Base-by-base conservation (phyloP, 164 flowering plant genomes). In the Vitis rotundifolia region DNA sequence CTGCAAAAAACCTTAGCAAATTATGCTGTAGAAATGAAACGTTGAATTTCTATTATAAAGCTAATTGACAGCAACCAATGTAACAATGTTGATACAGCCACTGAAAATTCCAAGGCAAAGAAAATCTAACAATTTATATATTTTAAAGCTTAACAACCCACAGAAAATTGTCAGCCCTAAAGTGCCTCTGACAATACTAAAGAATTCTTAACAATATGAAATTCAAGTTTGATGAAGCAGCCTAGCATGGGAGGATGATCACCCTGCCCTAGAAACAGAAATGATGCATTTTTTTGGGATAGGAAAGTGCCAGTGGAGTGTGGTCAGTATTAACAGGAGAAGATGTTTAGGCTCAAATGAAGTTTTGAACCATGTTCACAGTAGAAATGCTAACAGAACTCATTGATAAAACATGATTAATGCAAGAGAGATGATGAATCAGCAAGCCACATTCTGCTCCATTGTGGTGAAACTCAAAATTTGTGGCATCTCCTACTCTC, bases 1-100 rank as follows among this genome's bases (percentile, higher is more conserved):
- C 97, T 94, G 87, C 68, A 69, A 70, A 49, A 75, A 14, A 11
- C 10, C 2, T 22, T n/a, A 65, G 10, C 31, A 71, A 61, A 56
- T 56, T 49, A 61, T 52, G 31, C 14, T 15, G 47, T 12, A 49
- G 10, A 11, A 61, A 44, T 3, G 13, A 14, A n/a, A 18, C 16
- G 1, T 16, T 16, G 26, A 63, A 18, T 22, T 22, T 22, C 26
- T 22, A 22, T 63, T 13, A 28, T 18, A 51, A 59, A 58, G 47
- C 10, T 1, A 6, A 63, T 0, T 1, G 10, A n/a, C 18, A 71
- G 28, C 22, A 47, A 51, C 44, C 7, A 37, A 3, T 37, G 44
- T 37, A 56, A 50, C 11, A 53, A 49, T 49, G 26, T 8, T 11
- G 11, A 56, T 19, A 56, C 19, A 19, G 19, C 16, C 59, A 48